Conservation (phyloP, 192 early-diverging fungal species). For the Diversispora eburnea region DNA sequence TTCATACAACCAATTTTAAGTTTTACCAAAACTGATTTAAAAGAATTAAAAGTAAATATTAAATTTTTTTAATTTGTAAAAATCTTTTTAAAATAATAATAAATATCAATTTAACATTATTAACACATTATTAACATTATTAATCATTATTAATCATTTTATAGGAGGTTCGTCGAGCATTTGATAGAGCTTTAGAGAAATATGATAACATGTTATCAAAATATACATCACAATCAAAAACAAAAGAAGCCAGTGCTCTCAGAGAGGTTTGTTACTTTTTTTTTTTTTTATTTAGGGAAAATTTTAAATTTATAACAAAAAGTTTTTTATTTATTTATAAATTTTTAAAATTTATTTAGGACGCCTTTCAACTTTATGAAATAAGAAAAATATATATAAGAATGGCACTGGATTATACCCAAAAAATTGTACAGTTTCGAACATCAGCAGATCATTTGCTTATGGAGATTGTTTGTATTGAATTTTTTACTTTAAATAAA, state of each 20-base stretch:
- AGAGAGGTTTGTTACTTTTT: constrained; percentile 36
- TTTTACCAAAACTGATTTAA: constrained; percentile 59
- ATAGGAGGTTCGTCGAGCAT: constrained; percentile 45
- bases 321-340: neutral
- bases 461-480: constrained; percentile 39
- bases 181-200: constrained; percentile 47
- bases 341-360: constrained; percentile 23
- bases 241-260: constrained; percentile 64
- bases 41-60: constrained; percentile 57
- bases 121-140: neutral
- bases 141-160: neutral
- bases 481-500: neutral
- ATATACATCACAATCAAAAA: constrained; percentile 55
- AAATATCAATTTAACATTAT: neutral
- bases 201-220: constrained; percentile 62
- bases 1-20: constrained; percentile 55
- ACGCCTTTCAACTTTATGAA: constrained; percentile 67
- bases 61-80: constrained; percentile 24
- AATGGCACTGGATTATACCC: constrained; percentile 50
- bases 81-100: no score
- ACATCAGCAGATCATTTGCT: constrained; percentile 50
- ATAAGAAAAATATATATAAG: constrained; percentile 61
- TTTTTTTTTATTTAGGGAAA: neutral
- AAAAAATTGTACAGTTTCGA: constrained; percentile 55
- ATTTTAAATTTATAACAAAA: neutral